Base-by-base conservation (phyloP, 345 rosid species). In the Boechera retrofracta region DNA sequence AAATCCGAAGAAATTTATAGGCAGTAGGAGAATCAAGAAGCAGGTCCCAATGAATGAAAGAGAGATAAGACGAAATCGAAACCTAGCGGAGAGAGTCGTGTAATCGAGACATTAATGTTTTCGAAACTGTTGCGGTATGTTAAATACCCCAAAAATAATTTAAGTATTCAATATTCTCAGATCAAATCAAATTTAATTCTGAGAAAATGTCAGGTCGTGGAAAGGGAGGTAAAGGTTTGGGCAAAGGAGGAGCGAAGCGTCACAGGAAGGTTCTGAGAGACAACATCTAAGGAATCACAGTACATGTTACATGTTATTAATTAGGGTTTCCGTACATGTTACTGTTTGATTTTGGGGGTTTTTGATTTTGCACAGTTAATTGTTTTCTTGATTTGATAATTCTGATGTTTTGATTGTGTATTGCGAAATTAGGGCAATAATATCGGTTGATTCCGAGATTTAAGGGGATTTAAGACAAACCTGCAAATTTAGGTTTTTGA, bases 211-310 rank as follows among this genome's bases (percentile, higher is more conserved):
- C 75, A 6, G 75, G 75, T 33, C 75, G 75, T 59, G 75, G 75
- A 47, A 71, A 71, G 67, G 75, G 75, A 71, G 75, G 75, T 0
- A 71, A 71, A 21, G 75, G 75, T 7, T 47, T 71, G 58, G 67
- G 75, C 0, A 71, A 71, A 3, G 75, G 75, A 32, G 75, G 75
- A 71, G 75, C 75, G 1, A 71, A 71, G 10, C 56, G 56, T 11
- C 74, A 71, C 56, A 71, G 74, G 74, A 71, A 71, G 66, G 74
- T 71, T 31, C 56, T 71, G n/a, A 57, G 66, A 71, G 74, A 71
- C 66, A 71, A 71, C 52, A 47, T 47, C 52, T 24, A 47, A 47
- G 52, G 52, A 47, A 47, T 47, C 52, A 47, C 52, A 18, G n/a
- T n/a, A n/a, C n/a, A n/a, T n/a, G n/a, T n/a, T n/a, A n/a, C n/a